Conservation (phyloP, 768 basidiomycete genomes). For the Pholiota conissans region DNA sequence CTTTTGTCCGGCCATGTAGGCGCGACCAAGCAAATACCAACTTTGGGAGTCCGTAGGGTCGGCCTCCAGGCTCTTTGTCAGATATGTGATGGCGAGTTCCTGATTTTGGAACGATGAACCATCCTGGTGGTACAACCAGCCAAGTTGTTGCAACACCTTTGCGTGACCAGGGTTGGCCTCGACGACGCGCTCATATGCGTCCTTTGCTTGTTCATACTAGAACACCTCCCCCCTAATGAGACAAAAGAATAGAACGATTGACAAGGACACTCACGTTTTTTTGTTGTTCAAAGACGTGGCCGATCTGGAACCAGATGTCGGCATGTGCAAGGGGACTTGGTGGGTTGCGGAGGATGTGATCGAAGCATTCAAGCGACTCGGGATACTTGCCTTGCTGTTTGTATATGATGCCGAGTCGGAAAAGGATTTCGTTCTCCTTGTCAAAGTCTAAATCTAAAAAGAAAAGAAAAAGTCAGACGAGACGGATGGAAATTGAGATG, state of each 20-base stretch:
- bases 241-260: slow-evolving; percentile 1
- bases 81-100: slow-evolving; percentile 88
- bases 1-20: slow-evolving; percentile 97
- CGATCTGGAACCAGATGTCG: slow-evolving; percentile 99
- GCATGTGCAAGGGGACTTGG: slow-evolving; percentile 94
- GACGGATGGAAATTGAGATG: slow-evolving; percentile 15
- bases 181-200: slow-evolving; percentile 95
- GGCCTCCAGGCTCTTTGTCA: slow-evolving; percentile 94
- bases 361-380: slow-evolving; percentile 89
- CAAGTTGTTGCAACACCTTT: slow-evolving; percentile 96
- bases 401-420: slow-evolving; percentile 98
- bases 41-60: slow-evolving; percentile 96
- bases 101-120: slow-evolving; percentile 95
- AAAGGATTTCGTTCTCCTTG: slow-evolving; percentile 98
- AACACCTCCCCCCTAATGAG: slow-evolving; percentile 17
- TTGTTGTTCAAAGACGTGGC: slow-evolving; percentile 97
- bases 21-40: slow-evolving; percentile 98
- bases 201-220: slow-evolving; percentile 86
- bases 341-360: slow-evolving; percentile 93
- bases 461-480: slow-evolving; percentile 21
- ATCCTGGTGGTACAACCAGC: slow-evolving; percentile 97
- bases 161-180: slow-evolving; percentile 92
- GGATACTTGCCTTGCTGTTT: slow-evolving; percentile 97
- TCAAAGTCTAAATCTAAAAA: slow-evolving; percentile 78
- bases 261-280: slow-evolving; percentile 72